Percentiles rank a stretch among this genome's conserved stretches.
phyloP scores from a whole-genome alignment of 257 asterid species.

The Nicotiana otophora region DNA sequence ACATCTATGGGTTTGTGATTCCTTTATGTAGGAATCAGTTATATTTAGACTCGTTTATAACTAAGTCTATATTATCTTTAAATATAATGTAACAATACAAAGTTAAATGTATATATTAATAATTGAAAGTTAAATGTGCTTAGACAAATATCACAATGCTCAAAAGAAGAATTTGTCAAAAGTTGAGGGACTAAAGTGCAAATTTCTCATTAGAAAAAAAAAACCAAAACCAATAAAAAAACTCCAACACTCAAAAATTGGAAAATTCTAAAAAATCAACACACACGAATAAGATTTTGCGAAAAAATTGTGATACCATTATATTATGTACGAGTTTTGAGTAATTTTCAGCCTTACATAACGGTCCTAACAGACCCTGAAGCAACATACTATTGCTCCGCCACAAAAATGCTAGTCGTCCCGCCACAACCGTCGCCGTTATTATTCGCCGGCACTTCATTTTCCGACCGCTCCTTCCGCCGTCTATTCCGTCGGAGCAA shows the following conservation, averaged over 20 bases:
- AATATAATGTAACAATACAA: no score
- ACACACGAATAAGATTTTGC: background rate
- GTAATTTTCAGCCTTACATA: background rate
- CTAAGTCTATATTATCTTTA: no score
- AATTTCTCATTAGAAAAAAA: background rate
- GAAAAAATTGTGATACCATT: background rate
- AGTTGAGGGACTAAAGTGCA: no score
- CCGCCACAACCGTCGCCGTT: conserved; percentile 16
- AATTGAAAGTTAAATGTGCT: no score
- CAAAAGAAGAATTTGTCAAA: no score
- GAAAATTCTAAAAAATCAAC: background rate
- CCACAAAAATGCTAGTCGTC: conserved; percentile 17
- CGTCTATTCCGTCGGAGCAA: conserved; percentile 8
- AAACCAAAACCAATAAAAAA: background rate
- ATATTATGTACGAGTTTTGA: background rate
- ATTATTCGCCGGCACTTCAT: conserved; percentile 17
- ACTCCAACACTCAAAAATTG: no score
- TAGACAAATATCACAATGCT: no score
- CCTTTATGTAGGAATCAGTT: no score
- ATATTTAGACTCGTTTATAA: no score
- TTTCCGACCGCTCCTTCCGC: conserved; percentile 4
- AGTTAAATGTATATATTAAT: no score
- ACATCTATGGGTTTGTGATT: no score
- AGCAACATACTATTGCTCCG: background rate
- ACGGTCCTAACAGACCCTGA: background rate